These are phyloP conservation scores for Botrytis pseudocinerea DNA, from an alignment of 2,329 filamentous ascomycete genomes.

Conservation along the genomic window DNA sequence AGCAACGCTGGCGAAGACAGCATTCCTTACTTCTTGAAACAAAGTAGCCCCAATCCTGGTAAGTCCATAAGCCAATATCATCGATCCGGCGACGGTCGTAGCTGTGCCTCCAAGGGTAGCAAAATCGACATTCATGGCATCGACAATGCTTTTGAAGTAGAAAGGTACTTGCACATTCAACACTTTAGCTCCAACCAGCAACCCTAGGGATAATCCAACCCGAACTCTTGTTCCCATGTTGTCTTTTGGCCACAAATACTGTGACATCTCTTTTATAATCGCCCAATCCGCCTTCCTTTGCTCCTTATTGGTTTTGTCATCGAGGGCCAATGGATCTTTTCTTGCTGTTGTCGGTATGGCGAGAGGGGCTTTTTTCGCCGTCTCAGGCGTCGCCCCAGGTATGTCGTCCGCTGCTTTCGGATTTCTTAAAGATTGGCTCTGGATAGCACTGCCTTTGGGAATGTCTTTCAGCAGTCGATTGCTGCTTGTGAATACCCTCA, in stretches of 20 bases:
- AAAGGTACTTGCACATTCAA: constrained; percentile 98
- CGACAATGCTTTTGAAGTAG: constrained; percentile 98
- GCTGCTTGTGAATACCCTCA: constrained; percentile 39
- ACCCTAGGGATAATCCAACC: constrained; percentile 77
- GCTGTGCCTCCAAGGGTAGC: constrained; percentile 84
- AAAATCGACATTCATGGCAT: constrained; percentile 96
- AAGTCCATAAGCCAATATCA: constrained; percentile 90
- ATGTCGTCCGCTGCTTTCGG: constrained; percentile 30
- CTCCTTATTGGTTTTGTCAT: constrained; percentile 73
- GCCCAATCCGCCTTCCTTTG: constrained; percentile 98
- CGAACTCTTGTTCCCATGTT: constrained; percentile 79
- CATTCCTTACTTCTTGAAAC: constrained; percentile 92
- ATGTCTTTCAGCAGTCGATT: constrained; percentile 33
- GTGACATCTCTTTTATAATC: constrained; percentile 96
- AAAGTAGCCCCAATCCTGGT: constrained; percentile 85
- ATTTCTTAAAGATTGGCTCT: constrained; percentile 31
- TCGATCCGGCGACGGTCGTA: constrained; percentile 82
- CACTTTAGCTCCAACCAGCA: constrained; percentile 88
- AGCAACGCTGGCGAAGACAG: constrained; percentile 93
- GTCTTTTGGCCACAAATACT: constrained; percentile 94
- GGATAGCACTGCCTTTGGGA: constrained; percentile 27
- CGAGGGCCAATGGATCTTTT: constrained; percentile 60
- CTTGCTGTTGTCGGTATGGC: constrained; percentile 29
- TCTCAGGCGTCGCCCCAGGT: constrained; percentile 33
- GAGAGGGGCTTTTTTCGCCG: constrained; percentile 30